Conservation (phyloP, 768 basidiomycete species). For the Hydnum rufescens region DNA sequence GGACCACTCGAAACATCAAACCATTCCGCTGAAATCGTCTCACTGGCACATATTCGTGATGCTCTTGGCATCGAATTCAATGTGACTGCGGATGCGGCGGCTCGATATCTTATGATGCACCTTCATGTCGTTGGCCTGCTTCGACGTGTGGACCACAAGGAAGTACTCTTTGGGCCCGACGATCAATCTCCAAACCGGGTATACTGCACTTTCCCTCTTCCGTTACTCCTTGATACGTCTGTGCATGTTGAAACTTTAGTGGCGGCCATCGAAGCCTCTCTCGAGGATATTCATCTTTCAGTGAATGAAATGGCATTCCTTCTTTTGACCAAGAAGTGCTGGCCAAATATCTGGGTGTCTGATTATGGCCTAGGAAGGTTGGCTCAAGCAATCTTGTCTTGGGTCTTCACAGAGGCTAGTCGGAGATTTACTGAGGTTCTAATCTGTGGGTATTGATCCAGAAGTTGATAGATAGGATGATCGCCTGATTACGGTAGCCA, state of each 20-base stretch:
- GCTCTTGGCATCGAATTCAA: constrained; percentile 39
- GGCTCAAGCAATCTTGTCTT: constrained; percentile 34
- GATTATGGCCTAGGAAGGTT: constrained; percentile 49
- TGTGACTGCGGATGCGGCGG: constrained; percentile 32
- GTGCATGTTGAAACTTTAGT: constrained; percentile 54
- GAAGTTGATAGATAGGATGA: constrained; percentile 31
- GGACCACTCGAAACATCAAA: constrained; percentile 4
- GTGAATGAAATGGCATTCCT: constrained; percentile 57
- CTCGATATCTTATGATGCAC: constrained; percentile 35
- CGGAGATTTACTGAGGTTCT: not conserved
- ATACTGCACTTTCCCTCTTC: constrained; percentile 43
- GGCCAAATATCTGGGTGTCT: constrained; percentile 55
- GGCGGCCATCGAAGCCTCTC: constrained; percentile 46
- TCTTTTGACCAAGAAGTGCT: constrained; percentile 45
- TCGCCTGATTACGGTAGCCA: constrained; percentile 41
- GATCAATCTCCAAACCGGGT: constrained; percentile 17
- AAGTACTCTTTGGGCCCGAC: constrained; percentile 19
- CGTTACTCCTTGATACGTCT: constrained; percentile 50
- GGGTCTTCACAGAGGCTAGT: constrained; percentile 57
- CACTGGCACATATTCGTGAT: constrained; percentile 39
- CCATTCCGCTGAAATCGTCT: constrained; percentile 32
- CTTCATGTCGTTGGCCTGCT: constrained; percentile 45
- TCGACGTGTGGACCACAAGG: constrained; percentile 24
- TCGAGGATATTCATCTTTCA: constrained; percentile 49
- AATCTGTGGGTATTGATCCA: not conserved